Evolutionary conservation across 1,139 yeast species (phyloP).

Genomic region (Pichia inconspicua): DNA sequence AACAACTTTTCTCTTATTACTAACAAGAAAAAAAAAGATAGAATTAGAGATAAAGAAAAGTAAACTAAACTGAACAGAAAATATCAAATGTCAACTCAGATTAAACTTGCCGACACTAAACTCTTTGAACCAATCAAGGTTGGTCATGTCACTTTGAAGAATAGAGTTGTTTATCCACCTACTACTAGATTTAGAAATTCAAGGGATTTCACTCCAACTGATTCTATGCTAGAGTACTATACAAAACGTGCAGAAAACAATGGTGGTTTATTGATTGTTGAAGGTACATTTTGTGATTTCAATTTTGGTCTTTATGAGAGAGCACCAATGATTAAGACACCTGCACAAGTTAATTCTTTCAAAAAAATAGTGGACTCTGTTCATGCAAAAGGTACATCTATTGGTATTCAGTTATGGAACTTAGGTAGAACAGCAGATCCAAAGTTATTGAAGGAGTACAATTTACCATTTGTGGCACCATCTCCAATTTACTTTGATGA

Average conservation of each 20-base stretch:
- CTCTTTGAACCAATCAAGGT: slow-evolving; percentile 43
- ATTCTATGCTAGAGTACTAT: slow-evolving; percentile 43
- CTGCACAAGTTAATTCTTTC: slow-evolving; percentile 41
- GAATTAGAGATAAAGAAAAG: not conserved
- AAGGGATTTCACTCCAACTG: slow-evolving; percentile 37
- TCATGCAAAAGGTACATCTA: slow-evolving; percentile 45
- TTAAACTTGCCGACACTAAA: slow-evolving; percentile 27
- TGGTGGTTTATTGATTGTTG: slow-evolving; percentile 49
- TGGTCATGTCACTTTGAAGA: slow-evolving; percentile 32
- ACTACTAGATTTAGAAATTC: slow-evolving; percentile 45
- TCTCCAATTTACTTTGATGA: slow-evolving; percentile 35
- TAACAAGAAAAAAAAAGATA: not conserved
- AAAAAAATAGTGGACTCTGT: slow-evolving; percentile 46
- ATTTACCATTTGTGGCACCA: slow-evolving; percentile 38
- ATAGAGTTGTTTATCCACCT: slow-evolving; percentile 47
- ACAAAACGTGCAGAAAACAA: slow-evolving; percentile 43
- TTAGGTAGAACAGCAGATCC: slow-evolving; percentile 51
- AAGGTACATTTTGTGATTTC: slow-evolving; percentile 42
- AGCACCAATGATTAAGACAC: slow-evolving; percentile 45
- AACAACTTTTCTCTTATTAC: too few relatives aligned
- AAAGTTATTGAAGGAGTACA: slow-evolving; percentile 31
- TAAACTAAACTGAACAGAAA: not conserved
- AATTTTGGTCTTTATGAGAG: slow-evolving; percentile 38
- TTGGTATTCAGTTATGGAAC: slow-evolving; percentile 53
- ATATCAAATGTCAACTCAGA: not conserved